Base-by-base conservation (phyloP, 1,284 basidiomycete genomes). In the Ceratobasidium sp. region DNA sequence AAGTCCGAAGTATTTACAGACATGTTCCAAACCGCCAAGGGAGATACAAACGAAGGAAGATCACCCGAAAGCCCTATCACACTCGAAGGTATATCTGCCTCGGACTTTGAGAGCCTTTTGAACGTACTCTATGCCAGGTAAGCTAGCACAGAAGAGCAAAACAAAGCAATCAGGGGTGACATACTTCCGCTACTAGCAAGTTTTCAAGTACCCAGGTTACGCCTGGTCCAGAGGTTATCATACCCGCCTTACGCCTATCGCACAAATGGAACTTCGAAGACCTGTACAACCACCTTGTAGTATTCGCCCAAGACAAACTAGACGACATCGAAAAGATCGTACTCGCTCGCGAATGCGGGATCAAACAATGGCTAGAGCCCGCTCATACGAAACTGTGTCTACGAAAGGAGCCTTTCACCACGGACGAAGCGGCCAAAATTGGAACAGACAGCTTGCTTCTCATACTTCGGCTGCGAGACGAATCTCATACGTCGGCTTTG, bases 261-360 rank as follows among this genome's bases (percentile, higher is more conserved):
- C 48, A 66, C 26, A 48, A 48, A 20, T 66, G 64, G 64, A 28
- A 40, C 48, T 66, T 66, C 42, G 48, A 48, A n/a, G 64, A 66
- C 10, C 42, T 66, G 1, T 46, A 46, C 13, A 28, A 6, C 42
- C 50, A 46, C 28, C 64, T 66, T 33, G 3, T 66, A 23, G 44
- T 46, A 12, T 46, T 66, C 26, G 64, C 64, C 15, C 44, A 66
- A 28, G 50, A 66, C 17, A 23, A 46, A 23, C n/a, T 66, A 13
- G n/a, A 23, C n/a, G 64, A 66, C 38, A 15, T 78, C 28, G 50
- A 62, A 40, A 84, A 83, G 33, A 76, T 78, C 13, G 33, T 56
- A 12, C 38, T 78, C 15, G 78, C 64, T 2, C 54, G 61, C 17
- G 23, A 62, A n/a, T 78, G 64, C n/a, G 42, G 40, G n/a, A 54